Conservation (phyloP, 1,139 yeast species). For the Hyphopichia burtonii region DNA sequence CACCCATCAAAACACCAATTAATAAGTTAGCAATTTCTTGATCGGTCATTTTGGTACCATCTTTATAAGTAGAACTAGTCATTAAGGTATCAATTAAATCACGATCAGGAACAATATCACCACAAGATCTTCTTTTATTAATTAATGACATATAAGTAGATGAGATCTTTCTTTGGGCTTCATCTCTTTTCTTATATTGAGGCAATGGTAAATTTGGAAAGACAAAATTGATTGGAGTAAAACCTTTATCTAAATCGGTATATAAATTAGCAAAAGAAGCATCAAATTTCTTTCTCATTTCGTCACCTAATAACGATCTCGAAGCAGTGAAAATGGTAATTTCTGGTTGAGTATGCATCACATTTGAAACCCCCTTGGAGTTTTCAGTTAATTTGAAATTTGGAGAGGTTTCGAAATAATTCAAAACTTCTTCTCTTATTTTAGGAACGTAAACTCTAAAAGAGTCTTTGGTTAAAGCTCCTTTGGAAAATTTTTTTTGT, state of each 20-base stretch:
- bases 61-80: conserved; percentile 82
- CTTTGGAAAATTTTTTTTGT: conserved; percentile 94
- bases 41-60: conserved; percentile 92
- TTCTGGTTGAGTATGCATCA: conserved; percentile 88
- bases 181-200: conserved; percentile 77
- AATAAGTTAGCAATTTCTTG: conserved; percentile 89
- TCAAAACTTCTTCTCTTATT: conserved; percentile 72
- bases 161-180: conserved; percentile 81
- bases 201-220: conserved; percentile 94
- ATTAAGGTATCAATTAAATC: conserved; percentile 89
- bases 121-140: conserved; percentile 64
- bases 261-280: conserved; percentile 82
- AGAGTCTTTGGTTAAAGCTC: conserved; percentile 82
- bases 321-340: conserved; percentile 96
- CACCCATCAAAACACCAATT: conserved; percentile 98
- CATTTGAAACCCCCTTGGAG: conserved; percentile 57
- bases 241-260: conserved; percentile 93
- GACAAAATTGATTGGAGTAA: conserved; percentile 93
- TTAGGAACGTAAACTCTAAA: conserved; percentile 85
- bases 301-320: conserved; percentile 86
- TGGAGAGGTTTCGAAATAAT: conserved; percentile 59
- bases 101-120: conserved; percentile 73
- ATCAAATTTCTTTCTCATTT: conserved; percentile 81
- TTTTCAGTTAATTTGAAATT: conserved; percentile 40
- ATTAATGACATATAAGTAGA: conserved; percentile 79